phyloP scores from a whole-genome alignment of 1,139 yeast genomes.

The Debaryomycetaceae sp. region DNA sequence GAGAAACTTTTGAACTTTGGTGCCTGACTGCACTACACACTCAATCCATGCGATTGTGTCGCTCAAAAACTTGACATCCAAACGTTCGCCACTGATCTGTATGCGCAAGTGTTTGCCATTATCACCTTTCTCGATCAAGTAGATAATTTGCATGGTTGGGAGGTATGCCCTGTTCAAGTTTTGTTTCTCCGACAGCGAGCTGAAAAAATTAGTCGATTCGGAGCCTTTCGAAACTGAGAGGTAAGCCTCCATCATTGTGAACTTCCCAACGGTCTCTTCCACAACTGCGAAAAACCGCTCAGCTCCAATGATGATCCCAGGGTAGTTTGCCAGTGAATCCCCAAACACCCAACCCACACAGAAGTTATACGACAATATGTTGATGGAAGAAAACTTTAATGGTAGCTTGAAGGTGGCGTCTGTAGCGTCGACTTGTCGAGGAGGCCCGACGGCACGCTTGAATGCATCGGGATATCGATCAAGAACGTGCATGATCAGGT shows the following conservation, averaged over 20 bases:
- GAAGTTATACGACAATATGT: conserved; percentile 59
- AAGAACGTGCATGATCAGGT: not conserved
- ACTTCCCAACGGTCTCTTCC: conserved; percentile 59
- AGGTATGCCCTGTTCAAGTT: conserved; percentile 59
- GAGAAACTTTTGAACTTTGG: conserved; percentile 37
- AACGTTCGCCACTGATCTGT: conserved; percentile 57
- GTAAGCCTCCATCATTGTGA: conserved; percentile 61
- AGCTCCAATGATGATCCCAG: conserved; percentile 76
- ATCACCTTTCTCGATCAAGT: conserved; percentile 33
- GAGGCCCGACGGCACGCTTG: not conserved
- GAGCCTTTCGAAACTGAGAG: conserved; percentile 63
- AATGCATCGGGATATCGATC: not conserved
- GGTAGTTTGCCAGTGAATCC: conserved; percentile 35
- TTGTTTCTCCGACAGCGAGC: conserved; percentile 40
- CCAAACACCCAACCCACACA: conserved; percentile 75
- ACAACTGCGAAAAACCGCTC: conserved; percentile 63
- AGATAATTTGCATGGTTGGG: conserved; percentile 62
- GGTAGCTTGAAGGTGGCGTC: conserved; percentile 1
- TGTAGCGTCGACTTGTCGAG: not conserved
- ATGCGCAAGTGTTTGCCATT: conserved; percentile 34
- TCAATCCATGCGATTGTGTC: conserved; percentile 48
- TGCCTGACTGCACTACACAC: conserved; percentile 39
- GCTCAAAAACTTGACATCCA: conserved; percentile 61
- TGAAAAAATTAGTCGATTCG: conserved; percentile 47
- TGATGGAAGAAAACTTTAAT: conserved; percentile 45